Conservation (phyloP, 2,329 filamentous ascomycete genomes). For the Paecilomyces sp. region DNA sequence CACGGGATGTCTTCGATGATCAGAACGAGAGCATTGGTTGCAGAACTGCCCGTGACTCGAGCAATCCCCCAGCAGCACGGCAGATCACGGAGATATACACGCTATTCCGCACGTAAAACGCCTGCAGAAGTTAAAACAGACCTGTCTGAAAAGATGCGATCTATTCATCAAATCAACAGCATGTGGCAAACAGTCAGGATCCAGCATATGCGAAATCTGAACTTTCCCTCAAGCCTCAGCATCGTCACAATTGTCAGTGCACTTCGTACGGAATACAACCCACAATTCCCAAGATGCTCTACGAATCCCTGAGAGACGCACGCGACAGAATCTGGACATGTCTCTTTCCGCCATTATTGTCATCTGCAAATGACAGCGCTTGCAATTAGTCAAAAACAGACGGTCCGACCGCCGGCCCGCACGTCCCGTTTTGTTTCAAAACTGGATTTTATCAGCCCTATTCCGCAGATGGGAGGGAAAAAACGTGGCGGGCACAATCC, state of each 20-base stretch:
- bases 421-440: background rate
- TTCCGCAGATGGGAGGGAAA: background rate
- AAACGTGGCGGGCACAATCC: background rate
- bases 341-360: background rate
- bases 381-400: background rate
- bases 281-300: background rate
- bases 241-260: background rate
- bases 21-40: background rate
- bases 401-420: background rate
- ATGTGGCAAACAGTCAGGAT: background rate
- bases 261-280: background rate
- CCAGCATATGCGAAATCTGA: background rate
- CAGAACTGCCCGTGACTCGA: background rate
- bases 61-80: background rate
- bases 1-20: background rate
- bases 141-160: background rate
- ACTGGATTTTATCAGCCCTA: background rate
- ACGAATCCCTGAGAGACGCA: background rate
- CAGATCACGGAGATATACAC: background rate
- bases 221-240: background rate
- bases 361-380: background rate
- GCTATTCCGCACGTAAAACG: background rate
- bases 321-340: background rate
- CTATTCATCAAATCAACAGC: background rate
- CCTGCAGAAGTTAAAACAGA: background rate